phyloP scores from a whole-genome alignment of 2,329 filamentous ascomycete genomes.

The Tolypocladium tropicale region DNA sequence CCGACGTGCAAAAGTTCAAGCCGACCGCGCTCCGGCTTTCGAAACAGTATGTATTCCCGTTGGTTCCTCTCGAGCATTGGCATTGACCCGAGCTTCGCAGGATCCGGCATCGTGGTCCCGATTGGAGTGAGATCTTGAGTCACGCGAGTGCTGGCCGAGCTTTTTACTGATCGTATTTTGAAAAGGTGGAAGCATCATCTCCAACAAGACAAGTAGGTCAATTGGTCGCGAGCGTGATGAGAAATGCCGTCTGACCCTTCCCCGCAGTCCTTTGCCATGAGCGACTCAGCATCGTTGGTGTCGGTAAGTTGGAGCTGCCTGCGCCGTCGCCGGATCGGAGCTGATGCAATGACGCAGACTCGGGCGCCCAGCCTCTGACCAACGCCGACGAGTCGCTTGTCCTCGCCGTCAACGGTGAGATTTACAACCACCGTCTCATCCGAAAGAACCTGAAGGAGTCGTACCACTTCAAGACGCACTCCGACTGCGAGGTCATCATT shows the following conservation, averaged over 20 bases:
- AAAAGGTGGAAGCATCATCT: conserved; percentile 75
- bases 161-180: background rate
- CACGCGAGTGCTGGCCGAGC: background rate
- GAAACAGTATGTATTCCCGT: conserved; percentile 62
- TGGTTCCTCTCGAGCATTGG: background rate
- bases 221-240: conserved; percentile 6
- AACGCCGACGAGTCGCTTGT: conserved; percentile 83
- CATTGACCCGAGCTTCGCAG: conserved; percentile 31
- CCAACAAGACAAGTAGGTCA: conserved; percentile 78
- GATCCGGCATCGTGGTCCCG: conserved; percentile 89
- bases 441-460: conserved; percentile 74
- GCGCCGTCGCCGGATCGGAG: background rate
- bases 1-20: conserved; percentile 95
- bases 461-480: conserved; percentile 97
- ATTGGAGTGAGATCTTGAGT: conserved; percentile 75
- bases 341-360: conserved; percentile 49
- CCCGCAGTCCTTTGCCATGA: conserved; percentile 83
- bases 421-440: conserved; percentile 97
- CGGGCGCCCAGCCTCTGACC: conserved; percentile 88
- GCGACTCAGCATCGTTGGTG: conserved; percentile 92
- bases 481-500: conserved; percentile 98
- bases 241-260: conserved; percentile 15
- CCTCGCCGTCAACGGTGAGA: conserved; percentile 97
- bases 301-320: conserved; percentile 51
- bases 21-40: conserved; percentile 85